These are phyloP conservation scores for Candida pini DNA, from an alignment of 805 yeast species.

Conservation along the genomic window DNA sequence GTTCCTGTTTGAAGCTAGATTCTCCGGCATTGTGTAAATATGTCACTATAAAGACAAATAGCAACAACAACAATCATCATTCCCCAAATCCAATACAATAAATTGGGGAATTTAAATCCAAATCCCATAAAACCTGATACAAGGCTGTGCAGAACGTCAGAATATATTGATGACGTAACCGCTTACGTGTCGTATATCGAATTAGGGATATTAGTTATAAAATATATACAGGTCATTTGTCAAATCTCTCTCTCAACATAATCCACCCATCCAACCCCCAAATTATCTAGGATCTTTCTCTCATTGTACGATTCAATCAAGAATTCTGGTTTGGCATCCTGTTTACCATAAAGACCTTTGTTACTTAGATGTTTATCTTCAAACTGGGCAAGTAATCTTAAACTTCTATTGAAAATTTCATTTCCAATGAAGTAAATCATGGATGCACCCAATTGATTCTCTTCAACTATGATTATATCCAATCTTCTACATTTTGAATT, in stretches of 20 bases:
- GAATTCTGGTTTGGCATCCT: slow-evolving; percentile 1
- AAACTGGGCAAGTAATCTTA: slow-evolving; percentile 37
- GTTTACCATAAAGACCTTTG: slow-evolving; percentile 35
- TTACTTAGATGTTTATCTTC: slow-evolving; percentile 35
- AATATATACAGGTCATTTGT: too few relatives aligned
- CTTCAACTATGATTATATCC: slow-evolving; percentile 44
- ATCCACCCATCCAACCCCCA: slow-evolving; percentile 32
- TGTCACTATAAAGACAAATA: too few relatives aligned
- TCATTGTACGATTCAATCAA: slow-evolving; percentile 42
- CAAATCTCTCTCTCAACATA: slow-evolving; percentile 18
- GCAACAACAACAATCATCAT: too few relatives aligned
- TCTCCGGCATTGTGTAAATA: too few relatives aligned
- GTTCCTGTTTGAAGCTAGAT: background rate
- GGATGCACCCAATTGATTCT: slow-evolving; percentile 41
- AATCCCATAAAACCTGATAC: background rate
- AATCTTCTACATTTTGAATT: slow-evolving; percentile 41
- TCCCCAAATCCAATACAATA: too few relatives aligned
- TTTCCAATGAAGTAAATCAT: slow-evolving; percentile 52
- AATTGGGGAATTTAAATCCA: too few relatives aligned
- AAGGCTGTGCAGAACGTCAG: too few relatives aligned
- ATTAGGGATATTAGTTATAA: too few relatives aligned
- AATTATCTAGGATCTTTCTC: slow-evolving; percentile 36
- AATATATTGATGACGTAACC: background rate
- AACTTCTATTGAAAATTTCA: slow-evolving; percentile 42
- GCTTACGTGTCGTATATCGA: background rate